phyloP scores from a whole-genome alignment of 805 yeast genomes.

The Ogataea corticis region DNA sequence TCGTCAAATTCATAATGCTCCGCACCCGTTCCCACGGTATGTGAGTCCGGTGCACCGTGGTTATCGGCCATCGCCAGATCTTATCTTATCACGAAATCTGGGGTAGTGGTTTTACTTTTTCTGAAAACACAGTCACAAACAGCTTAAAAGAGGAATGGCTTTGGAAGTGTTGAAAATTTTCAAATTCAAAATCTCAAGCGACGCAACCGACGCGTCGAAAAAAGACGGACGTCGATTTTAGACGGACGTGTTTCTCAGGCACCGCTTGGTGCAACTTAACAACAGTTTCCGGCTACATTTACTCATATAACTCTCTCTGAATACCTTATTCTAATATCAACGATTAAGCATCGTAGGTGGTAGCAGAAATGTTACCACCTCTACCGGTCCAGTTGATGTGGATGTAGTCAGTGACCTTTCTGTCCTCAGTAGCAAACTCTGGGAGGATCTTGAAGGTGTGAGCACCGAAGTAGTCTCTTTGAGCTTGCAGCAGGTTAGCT shows the following conservation, averaged over 20 bases:
- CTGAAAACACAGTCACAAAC: slow-evolving; percentile 26
- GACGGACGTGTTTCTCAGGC: too few species aligned
- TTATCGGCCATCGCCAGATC: slow-evolving; percentile 5
- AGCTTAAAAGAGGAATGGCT: slow-evolving; percentile 15
- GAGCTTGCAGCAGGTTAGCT: slow-evolving; percentile 98
- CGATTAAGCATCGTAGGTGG: slow-evolving; percentile 84
- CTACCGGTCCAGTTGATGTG: slow-evolving; percentile 99
- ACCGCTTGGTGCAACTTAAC: too few species aligned
- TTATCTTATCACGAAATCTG: slow-evolving; percentile 24
- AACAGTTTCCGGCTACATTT: too few species aligned
- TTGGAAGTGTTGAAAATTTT: slow-evolving; percentile 5
- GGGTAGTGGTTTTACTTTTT: slow-evolving; percentile 20
- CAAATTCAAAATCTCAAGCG: background rate
- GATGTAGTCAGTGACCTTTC: slow-evolving; percentile 80
- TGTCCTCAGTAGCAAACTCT: slow-evolving; percentile 70
- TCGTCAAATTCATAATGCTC: slow-evolving; percentile 16
- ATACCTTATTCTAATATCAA: background rate
- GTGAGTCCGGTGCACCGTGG: slow-evolving; percentile 1
- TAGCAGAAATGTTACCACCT: slow-evolving; percentile 97
- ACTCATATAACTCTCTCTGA: background rate
- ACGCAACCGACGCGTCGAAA: slow-evolving; percentile 1
- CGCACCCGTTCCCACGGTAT: slow-evolving; percentile 9
- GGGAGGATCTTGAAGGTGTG: slow-evolving; percentile 97
- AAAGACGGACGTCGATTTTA: too few species aligned
- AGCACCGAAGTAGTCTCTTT: slow-evolving; percentile 99